Evolutionary conservation across 2,329 filamentous ascomycete species (phyloP).

Genomic region (Didymella arachidicola): DNA sequence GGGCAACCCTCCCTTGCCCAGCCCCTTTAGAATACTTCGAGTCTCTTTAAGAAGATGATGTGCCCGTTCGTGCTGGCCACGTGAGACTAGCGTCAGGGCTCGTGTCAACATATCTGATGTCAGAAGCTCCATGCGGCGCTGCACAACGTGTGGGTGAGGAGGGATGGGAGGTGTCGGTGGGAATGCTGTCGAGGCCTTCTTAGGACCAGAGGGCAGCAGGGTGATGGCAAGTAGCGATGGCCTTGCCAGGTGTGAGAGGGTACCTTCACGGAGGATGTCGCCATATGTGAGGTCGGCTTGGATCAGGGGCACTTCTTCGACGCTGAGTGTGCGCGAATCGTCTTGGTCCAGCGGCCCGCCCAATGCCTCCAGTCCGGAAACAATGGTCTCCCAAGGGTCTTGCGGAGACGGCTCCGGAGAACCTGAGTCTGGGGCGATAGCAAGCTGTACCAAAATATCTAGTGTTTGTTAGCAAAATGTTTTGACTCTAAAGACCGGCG

Average conservation of each 20-base stretch:
- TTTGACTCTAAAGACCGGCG: not conserved
- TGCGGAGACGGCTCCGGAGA: constrained; percentile 85
- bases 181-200: constrained; percentile 63
- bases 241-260: constrained; percentile 82
- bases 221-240: constrained; percentile 94
- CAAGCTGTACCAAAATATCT: constrained; percentile 92
- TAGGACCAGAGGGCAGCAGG: constrained; percentile 79
- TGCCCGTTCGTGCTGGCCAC: constrained; percentile 91
- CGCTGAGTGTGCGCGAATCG: constrained; percentile 80
- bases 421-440: constrained; percentile 85
- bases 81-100: constrained; percentile 86
- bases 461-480: constrained; percentile 40
- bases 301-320: constrained; percentile 93
- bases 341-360: constrained; percentile 88
- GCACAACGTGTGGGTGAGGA: constrained; percentile 92
- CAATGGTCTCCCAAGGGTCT: constrained; percentile 96
- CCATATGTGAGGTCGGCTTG: constrained; percentile 95
- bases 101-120: constrained; percentile 98
- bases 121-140: constrained; percentile 94
- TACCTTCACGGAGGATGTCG: constrained; percentile 89
- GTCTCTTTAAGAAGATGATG: constrained; percentile 94
- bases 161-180: constrained; percentile 77
- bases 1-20: constrained; percentile 92
- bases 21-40: constrained; percentile 90
- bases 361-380: constrained; percentile 91